Conservation (phyloP, 2,329 filamentous ascomycete species). For the Chalaropsis ovoidea region DNA sequence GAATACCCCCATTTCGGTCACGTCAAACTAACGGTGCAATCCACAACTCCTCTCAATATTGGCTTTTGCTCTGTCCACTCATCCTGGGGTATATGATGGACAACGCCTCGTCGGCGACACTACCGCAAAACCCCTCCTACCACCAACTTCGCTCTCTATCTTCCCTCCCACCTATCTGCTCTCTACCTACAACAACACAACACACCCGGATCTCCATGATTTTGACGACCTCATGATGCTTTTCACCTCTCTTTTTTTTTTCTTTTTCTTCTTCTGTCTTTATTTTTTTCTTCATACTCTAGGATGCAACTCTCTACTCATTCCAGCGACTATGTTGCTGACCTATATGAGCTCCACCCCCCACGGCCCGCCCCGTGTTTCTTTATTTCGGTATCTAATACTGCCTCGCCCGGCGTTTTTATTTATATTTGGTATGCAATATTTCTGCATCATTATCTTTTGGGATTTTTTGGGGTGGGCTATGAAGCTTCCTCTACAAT, state of each 20-base stretch:
- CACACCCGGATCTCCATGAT: neutral
- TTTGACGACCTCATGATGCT: slow-evolving; percentile 14
- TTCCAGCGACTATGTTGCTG: slow-evolving; percentile 1
- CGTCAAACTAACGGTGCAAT: slow-evolving; percentile 13
- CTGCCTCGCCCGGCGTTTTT: neutral
- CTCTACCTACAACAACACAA: neutral
- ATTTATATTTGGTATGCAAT: slow-evolving; percentile 12
- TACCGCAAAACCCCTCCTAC: neutral
- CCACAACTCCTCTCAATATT: neutral
- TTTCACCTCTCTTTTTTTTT: slow-evolving; percentile 12
- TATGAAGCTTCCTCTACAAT: neutral
- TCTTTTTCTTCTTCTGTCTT: slow-evolving; percentile 3
- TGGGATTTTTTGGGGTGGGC: neutral
- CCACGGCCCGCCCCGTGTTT: slow-evolving; percentile 12
- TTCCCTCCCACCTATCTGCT: neutral
- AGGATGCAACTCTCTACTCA: slow-evolving; percentile 20
- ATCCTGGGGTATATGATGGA: neutral
- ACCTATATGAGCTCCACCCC: slow-evolving; percentile 8
- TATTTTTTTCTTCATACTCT: slow-evolving; percentile 14
- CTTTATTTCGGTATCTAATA: slow-evolving; percentile 7
- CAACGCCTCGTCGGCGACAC: neutral
- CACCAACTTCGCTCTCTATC: neutral
- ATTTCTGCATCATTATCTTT: slow-evolving; percentile 2
- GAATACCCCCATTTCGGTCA: slow-evolving; percentile 23
- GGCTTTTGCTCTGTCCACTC: neutral